Evolutionary conservation across 2,329 filamentous ascomycete genomes (phyloP), one percentile per base, ranked within the genome.

Genomic region (Colletotrichum endophyticum): DNA sequence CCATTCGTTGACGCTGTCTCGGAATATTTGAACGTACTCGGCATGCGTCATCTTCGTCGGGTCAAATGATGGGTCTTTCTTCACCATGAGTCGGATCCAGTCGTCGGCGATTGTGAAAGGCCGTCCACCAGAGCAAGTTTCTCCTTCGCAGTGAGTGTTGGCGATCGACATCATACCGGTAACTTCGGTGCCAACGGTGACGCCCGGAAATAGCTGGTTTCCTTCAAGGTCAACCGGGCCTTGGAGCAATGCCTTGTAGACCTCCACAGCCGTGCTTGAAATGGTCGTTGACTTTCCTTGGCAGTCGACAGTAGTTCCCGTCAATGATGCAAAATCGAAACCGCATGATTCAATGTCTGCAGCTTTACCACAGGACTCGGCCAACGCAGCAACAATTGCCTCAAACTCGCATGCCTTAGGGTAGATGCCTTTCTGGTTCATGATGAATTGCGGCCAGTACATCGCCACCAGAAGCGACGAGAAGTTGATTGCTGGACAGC

Each of bases 341-440:
- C 6, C 34, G 44, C 76, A 77, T 6, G 22, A 36, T 3, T n/a
- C 57, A 6, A 66, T 4, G 1, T 63, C 25, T 2, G 39, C 61
- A 49, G 91, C 81, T 7, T 77, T 77, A 77, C 91, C 89, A 76
- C 90, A 91, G 9, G 70, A 32, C 1, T 81, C 78, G 8, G 71
- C 75, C 1, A 80, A 84, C 81, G 84, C 85, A 3, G 81, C 82
- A 0, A 81, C 82, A n/a, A 83, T 75, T 81, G 88, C 77, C 79
- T 87, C 87, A 57, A 79, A 28, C 49, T 70, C 70, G n/a, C 73
- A 78, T 16, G 8, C 53, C n/a, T 32, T 7, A 3, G 76, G 73
- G 16, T 56, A 76, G 12, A 39, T 25, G 5, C 59, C 32, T 6
- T 12, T 49, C 13, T 19, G 28, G 13, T 34, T 32, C 64, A 72